Evolutionary conservation across 257 asterid species (phyloP).

Genomic region (Paulownia fortunei): DNA sequence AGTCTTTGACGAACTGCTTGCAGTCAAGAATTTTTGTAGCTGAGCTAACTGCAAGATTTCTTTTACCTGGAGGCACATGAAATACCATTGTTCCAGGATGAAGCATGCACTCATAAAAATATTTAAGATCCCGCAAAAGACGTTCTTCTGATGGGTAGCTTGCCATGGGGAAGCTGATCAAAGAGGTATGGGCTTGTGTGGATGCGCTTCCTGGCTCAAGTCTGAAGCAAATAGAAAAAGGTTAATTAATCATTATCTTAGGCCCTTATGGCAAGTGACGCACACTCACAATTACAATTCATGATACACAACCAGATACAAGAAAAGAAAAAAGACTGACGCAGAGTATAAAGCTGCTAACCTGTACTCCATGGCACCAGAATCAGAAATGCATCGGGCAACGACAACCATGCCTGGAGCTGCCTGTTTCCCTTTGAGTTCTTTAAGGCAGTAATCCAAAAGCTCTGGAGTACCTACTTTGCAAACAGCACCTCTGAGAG

Average conservation of each 20-base stretch:
- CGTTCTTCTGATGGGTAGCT: constrained; percentile 68
- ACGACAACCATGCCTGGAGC: constrained; percentile 78
- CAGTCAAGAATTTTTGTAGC: constrained; percentile 77
- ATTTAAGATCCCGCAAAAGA: constrained; percentile 69
- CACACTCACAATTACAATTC: not conserved
- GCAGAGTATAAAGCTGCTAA: constrained; percentile 27
- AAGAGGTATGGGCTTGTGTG: constrained; percentile 29
- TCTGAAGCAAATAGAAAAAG: constrained; percentile 45
- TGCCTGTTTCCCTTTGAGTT: constrained; percentile 76
- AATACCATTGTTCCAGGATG: constrained; percentile 63
- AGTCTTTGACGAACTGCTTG: constrained; percentile 90
- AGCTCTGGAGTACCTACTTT: constrained; percentile 83
- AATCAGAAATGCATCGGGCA: constrained; percentile 65
- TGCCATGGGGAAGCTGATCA: constrained; percentile 28
- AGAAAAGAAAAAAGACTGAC: not conserved
- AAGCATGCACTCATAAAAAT: constrained; percentile 73
- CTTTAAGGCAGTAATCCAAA: constrained; percentile 89
- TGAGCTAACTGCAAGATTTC: constrained; percentile 51
- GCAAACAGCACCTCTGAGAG: constrained; percentile 94
- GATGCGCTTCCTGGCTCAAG: constrained; percentile 73
- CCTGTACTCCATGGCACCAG: constrained; percentile 92
- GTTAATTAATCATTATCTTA: not conserved
- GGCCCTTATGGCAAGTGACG: not conserved
- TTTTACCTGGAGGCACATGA: constrained; percentile 49
- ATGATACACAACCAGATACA: not conserved